Evolutionary conservation across 2,329 filamentous ascomycete species (phyloP), one percentile per base, ranked within the genome.

Genomic region (Sclerotinia sclerotiorum): DNA sequence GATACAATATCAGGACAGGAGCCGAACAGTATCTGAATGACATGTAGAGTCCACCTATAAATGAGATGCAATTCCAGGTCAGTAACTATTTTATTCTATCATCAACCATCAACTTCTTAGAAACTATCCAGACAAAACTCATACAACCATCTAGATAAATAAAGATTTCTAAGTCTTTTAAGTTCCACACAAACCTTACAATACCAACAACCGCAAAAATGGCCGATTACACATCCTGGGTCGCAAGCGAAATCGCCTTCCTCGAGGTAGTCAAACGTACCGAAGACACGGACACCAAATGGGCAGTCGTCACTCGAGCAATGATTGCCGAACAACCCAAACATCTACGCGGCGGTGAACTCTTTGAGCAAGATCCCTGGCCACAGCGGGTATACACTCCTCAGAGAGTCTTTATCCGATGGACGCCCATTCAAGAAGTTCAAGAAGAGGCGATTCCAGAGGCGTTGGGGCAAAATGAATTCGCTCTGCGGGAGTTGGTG

Each of bases 91-190:
- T 29, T 8, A 27, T 60, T n/a, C 21, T 60, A 21, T 27, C 8
- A 60, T 13, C 27, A 29, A 60, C n/a, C 29, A 60, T 21, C 27
- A 46, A 60, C n/a, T 46, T 60, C 42, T n/a, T 60, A 60, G 21
- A 32, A 46, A 21, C 17, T 8, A 60, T 60, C 57, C 21, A 46
- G 5, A 46, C 11, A 19, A n/a, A 15, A 57, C 54, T n/a, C 29
- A 42, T 39, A 57, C 55, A 19, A 27, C 10, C 21, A 57, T 42
- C 55, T 57, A 42, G 32, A 57, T 15, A 24, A 42, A 15, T 5
- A 17, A 42, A 17, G 6, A 17, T 42, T 57, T 57, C 17, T 13
- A 42, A 57, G 55, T 24, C 21, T 57, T 4, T 15, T 32, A 17
- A 27, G 39, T 42, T 42, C 13, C 5, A 42, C 39, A 42, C 15